phyloP scores from a whole-genome alignment of 305 asterid species.

The Stenogyne calaminthoides region DNA sequence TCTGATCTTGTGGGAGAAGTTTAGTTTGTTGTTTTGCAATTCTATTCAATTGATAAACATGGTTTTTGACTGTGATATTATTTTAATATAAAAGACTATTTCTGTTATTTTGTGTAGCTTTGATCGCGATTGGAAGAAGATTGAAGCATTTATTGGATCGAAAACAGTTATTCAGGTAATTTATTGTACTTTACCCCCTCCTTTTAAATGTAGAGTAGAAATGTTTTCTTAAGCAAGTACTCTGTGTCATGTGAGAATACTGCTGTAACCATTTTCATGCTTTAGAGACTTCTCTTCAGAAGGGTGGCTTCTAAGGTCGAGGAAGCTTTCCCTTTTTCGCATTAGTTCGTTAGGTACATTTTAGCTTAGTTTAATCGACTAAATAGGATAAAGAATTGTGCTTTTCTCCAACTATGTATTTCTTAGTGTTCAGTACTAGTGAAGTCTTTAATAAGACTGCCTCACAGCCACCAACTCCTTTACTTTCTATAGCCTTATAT shows the following conservation, averaged over 20 bases:
- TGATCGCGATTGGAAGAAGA: constrained; percentile 96
- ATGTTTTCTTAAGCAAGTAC: constrained; percentile 8
- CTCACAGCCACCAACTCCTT: too few relatives aligned
- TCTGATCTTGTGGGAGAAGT: background rate
- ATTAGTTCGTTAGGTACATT: background rate
- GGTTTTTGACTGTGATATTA: background rate
- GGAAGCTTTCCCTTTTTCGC: background rate
- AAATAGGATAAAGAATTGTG: background rate
- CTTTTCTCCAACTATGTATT: background rate
- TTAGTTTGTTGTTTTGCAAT: background rate
- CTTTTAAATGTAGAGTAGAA: background rate
- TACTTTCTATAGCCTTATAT: background rate
- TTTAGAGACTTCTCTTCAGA: background rate
- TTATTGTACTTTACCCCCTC: background rate
- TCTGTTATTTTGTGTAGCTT: constrained; percentile 45
- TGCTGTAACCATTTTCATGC: background rate
- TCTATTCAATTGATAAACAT: background rate
- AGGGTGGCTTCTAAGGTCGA: background rate
- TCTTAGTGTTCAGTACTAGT: background rate
- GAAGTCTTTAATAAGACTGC: background rate
- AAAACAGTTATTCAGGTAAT: constrained; percentile 90
- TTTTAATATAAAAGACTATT: background rate
- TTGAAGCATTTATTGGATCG: constrained; percentile 92
- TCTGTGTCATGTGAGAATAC: background rate
- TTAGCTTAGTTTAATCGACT: constrained; percentile 3